These are phyloP conservation scores for Tephrocybe sp. DNA, from an alignment of 768 basidiomycete species.

Conservation along the genomic window DNA sequence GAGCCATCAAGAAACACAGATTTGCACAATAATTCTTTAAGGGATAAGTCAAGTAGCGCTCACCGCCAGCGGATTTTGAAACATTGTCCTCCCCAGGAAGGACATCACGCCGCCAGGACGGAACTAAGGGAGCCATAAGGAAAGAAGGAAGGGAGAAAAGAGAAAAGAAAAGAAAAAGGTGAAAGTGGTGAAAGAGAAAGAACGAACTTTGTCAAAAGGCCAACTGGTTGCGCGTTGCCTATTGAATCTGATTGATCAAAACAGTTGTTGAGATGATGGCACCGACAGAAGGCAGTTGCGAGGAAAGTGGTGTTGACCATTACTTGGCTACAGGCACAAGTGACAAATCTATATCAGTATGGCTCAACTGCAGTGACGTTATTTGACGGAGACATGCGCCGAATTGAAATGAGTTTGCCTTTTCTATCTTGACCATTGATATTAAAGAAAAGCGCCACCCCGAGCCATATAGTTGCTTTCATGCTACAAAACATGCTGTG, in stretches of 20 bases:
- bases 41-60: not conserved
- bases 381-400: not conserved
- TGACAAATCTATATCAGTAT: too few species aligned
- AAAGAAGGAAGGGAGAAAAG: constrained; percentile 9
- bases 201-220: constrained; percentile 3
- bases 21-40: not conserved
- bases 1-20: not conserved
- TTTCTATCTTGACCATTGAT: too few species aligned
- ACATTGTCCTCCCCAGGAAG: constrained; percentile 8
- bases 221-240: not conserved
- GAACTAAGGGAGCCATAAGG: constrained; percentile 17
- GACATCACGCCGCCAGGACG: constrained; percentile 20
- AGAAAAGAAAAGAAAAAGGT: constrained; percentile 5
- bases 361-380: not conserved
- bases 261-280: constrained; percentile 8
- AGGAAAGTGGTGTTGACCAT: not conserved
- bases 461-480: too few species aligned
- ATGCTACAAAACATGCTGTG: not conserved
- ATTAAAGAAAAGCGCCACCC: not conserved
- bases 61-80: constrained; percentile 16
- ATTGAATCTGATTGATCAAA: too few species aligned
- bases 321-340: not conserved
- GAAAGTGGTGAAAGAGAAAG: constrained; percentile 6
- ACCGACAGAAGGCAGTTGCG: not conserved
- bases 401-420: not conserved